Conservation (phyloP, 2,329 filamentous ascomycete species). For the Cercospora nicotianae region DNA sequence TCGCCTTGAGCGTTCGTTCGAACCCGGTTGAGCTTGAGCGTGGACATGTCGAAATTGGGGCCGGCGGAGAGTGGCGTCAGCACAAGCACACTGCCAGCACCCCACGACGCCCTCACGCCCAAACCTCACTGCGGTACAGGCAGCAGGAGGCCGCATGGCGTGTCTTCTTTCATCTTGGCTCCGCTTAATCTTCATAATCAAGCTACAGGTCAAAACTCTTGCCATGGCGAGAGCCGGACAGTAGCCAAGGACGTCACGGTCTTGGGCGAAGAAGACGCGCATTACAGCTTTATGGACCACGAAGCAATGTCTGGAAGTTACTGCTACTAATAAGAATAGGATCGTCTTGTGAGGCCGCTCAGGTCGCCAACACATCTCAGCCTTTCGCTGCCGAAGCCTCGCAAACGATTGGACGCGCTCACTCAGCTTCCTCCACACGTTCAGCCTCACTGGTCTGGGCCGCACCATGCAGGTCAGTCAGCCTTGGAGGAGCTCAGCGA, state of each 20-base stretch:
- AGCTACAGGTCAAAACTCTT: not conserved
- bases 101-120: not conserved
- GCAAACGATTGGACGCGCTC: conserved; percentile 5
- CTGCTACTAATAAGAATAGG: not conserved
- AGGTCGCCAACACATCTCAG: conserved; percentile 9
- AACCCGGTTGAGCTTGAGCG: not conserved
- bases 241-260: not conserved
- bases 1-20: not conserved
- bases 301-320: not conserved
- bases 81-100: not conserved
- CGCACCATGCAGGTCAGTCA: conserved; percentile 6
- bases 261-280: not conserved
- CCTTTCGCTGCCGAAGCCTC: not conserved
- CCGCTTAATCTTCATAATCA: not conserved
- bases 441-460: conserved; percentile 10
- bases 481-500: not conserved
- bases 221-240: not conserved
- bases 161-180: not conserved
- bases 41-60: not conserved
- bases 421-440: conserved; percentile 9
- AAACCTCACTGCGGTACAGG: not conserved
- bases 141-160: not conserved
- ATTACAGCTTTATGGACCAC: not conserved
- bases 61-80: not conserved
- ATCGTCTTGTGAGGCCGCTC: not conserved